These are phyloP conservation scores for Penicillium cataractarum DNA, from an alignment of 495 filamentous ascomycete genomes.

Conservation along the genomic window DNA sequence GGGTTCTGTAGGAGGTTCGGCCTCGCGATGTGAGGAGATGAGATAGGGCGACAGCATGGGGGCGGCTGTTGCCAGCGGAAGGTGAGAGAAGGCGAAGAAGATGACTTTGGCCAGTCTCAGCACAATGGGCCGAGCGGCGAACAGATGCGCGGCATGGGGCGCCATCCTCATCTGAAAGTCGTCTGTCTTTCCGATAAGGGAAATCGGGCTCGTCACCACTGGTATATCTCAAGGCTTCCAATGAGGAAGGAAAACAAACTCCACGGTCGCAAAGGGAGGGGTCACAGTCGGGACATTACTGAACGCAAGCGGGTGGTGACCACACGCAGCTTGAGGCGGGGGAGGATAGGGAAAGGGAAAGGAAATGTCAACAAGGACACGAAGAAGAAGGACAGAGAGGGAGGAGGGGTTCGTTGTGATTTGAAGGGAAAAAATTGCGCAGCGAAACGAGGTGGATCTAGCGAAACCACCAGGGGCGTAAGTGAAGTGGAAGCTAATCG, in stretches of 20 bases:
- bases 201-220: neutral
- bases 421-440: neutral
- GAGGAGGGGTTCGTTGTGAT: neutral
- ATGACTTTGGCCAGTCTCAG: constrained; percentile 54
- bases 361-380: neutral
- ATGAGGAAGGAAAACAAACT: neutral
- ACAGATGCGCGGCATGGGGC: constrained; percentile 34
- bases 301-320: constrained; percentile 1
- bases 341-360: neutral
- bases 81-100: constrained; percentile 45
- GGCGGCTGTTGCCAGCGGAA: constrained; percentile 50
- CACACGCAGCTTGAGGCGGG: neutral
- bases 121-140: constrained; percentile 47
- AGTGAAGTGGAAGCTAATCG: neutral
- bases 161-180: constrained; percentile 30
- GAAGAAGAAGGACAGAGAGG: neutral
- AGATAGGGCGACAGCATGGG: constrained; percentile 33
- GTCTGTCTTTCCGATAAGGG: neutral
- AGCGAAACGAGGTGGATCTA: neutral
- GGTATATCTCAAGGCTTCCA: neutral
- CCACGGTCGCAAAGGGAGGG: neutral
- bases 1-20: constrained; percentile 40
- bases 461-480: constrained; percentile 3
- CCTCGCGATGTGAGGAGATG: constrained; percentile 27
- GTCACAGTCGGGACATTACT: constrained; percentile 9